Evolutionary conservation across 2,329 filamentous ascomycete species (phyloP), one percentile per base, ranked within the genome.

Genomic region (Colletotrichum paranaense): DNA sequence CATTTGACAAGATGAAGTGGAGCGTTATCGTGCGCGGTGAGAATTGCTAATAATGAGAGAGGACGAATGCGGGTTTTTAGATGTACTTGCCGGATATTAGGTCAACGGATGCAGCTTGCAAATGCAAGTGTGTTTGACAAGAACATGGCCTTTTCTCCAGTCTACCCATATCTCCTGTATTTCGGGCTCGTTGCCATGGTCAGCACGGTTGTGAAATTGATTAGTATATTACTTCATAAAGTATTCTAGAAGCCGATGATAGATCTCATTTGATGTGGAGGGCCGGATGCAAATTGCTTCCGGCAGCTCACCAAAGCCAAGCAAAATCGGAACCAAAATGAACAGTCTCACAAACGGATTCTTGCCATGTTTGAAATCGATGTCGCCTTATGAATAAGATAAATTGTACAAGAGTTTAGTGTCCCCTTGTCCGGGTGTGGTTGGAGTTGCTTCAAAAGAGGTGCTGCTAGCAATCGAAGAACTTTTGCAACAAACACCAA

Each of bases 231-330:
- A 5, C 32, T 35, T 12, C 32, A 35, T 1, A 35, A 12, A 35
- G 32, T 35, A 35, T 35, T 35, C 11, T 5, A 12, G 32, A 35
- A 35, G 1, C 2, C 38, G 38, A 6, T 42, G 38, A 42, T 16
- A 16, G 38, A 0, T 19, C 38, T 42, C 38, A 42, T 42, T 38
- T 38, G 14, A 16, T 42, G 16, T 42, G 1, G 5, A 42, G 3
- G 30, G 59, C 53, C 64, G 69, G 69, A 58, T 62, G 64, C 53
- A 72, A 58, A 58, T 30, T 72, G n/a, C 35, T 57, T 58, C 69
- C 64, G 64, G 24, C 26, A 12, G 14, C 28, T 62, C 58, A 58
- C 52, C 42, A 28, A 62, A 68, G 32, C 63, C 26, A 64, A 9
- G 1, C 28, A 11, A 24, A 49, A 4, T 30, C 69, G 69, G 69